Percentiles rank a stretch among this genome's conserved stretches.
These are phyloP conservation scores for Wallacemonas sp. DNA, from an alignment of 208 protist genomes.

Conservation along the genomic window DNA sequence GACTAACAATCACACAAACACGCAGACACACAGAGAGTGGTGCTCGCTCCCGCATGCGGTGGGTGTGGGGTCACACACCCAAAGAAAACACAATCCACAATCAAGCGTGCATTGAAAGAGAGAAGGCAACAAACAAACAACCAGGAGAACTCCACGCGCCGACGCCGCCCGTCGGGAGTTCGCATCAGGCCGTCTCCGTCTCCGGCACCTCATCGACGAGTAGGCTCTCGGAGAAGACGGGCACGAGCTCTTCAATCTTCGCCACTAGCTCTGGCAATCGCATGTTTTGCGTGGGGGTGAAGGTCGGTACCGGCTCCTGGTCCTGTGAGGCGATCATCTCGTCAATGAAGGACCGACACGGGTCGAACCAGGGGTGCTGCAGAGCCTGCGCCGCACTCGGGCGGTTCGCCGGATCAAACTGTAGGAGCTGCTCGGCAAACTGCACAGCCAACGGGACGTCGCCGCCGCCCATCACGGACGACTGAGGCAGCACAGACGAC, in stretches of 20 bases:
- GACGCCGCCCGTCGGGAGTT: too few relatives aligned
- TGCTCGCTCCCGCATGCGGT: too few relatives aligned
- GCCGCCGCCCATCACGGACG: not conserved
- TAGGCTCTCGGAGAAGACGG: constrained; percentile 81
- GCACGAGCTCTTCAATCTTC: constrained; percentile 79
- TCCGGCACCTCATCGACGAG: constrained; percentile 45
- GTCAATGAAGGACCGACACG: constrained; percentile 75
- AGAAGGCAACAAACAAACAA: constrained; percentile 14
- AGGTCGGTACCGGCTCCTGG: constrained; percentile 32
- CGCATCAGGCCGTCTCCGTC: not conserved
- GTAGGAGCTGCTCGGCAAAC: constrained; percentile 69
- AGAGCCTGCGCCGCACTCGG: constrained; percentile 82
- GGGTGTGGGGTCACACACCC: too few relatives aligned
- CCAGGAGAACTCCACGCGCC: too few relatives aligned
- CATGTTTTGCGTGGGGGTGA: constrained; percentile 57
- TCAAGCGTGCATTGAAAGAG: constrained; percentile 1
- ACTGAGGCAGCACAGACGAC: constrained; percentile 54
- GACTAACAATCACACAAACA: too few relatives aligned
- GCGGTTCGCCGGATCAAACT: constrained; percentile 78
- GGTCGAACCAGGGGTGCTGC: constrained; percentile 82
- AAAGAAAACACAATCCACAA: constrained; percentile 1
- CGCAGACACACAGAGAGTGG: too few relatives aligned
- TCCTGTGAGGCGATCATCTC: constrained; percentile 73
- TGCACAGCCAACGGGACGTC: constrained; percentile 49
- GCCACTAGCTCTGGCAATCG: constrained; percentile 47